A percentile compares a stretch with the other conserved stretches of the same genome.
Conservation (phyloP, 2,329 filamentous ascomycete genomes). For the Aquanectria penicillioides region DNA sequence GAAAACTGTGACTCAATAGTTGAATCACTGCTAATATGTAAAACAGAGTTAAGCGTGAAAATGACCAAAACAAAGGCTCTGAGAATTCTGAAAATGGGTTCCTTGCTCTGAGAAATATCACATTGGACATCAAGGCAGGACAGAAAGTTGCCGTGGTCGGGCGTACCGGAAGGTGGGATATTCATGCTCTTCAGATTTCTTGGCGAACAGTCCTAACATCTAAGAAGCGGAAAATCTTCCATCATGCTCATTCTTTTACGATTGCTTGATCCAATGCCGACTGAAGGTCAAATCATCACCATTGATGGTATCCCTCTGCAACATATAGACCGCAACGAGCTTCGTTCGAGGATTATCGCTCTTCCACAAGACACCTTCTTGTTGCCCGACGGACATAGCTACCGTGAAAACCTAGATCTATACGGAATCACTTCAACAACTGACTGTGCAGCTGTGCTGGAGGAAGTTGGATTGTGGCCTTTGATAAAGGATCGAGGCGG, state of each 20-base stretch:
- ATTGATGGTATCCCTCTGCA: slow-evolving; percentile 54
- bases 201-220: no score
- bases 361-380: slow-evolving; percentile 64
- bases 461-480: slow-evolving; percentile 43
- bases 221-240: slow-evolving; percentile 57
- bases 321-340: slow-evolving; percentile 48
- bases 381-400: slow-evolving; percentile 46
- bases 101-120: slow-evolving; percentile 15
- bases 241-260: slow-evolving; percentile 50
- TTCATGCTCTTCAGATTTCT: no score
- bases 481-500: slow-evolving; percentile 43
- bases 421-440: slow-evolving; percentile 37
- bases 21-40: background rate
- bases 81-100: no score
- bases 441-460: slow-evolving; percentile 44
- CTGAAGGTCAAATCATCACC: slow-evolving; percentile 32
- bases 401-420: slow-evolving; percentile 52
- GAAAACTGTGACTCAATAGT: background rate
- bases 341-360: slow-evolving; percentile 59
- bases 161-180: slow-evolving; percentile 36
- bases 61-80: background rate
- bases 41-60: background rate
- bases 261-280: slow-evolving; percentile 49
- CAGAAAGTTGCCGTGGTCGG: slow-evolving; percentile 38
- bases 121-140: slow-evolving; percentile 27